Percentiles rank a stretch among this genome's conserved stretches.
These are phyloP conservation scores for Cephalotrichum gorgonifer DNA, from an alignment of 2,329 filamentous ascomycete genomes.

Conservation along the genomic window DNA sequence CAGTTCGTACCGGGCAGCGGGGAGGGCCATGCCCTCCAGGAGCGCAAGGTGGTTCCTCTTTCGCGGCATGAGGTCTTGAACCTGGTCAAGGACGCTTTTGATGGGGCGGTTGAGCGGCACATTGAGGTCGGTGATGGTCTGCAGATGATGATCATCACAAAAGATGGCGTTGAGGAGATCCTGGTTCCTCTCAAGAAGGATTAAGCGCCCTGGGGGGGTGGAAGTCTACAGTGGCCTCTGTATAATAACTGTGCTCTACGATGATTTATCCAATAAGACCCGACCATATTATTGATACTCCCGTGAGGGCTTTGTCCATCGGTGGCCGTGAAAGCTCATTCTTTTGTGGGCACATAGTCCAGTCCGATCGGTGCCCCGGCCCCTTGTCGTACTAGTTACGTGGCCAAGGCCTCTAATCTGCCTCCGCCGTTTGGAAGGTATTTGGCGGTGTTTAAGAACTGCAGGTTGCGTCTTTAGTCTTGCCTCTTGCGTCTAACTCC, in stretches of 20 bases:
- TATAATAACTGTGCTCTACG: neutral
- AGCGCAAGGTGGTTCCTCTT: slow-evolving; percentile 61
- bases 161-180: slow-evolving; percentile 78
- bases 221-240: neutral
- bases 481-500: too few relatives aligned
- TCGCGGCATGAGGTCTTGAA: slow-evolving; percentile 66
- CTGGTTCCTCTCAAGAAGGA: slow-evolving; percentile 83
- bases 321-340: neutral
- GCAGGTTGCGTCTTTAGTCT: too few relatives aligned
- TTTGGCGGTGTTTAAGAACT: too few relatives aligned
- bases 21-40: slow-evolving; percentile 67
- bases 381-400: too few relatives aligned
- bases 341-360: neutral
- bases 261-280: neutral
- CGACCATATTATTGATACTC: neutral
- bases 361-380: too few relatives aligned
- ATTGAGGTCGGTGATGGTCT: slow-evolving; percentile 96
- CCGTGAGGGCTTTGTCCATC: neutral
- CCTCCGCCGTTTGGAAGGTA: too few relatives aligned
- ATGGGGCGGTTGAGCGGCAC: slow-evolving; percentile 94
- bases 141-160: slow-evolving; percentile 90
- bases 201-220: slow-evolving; percentile 32
- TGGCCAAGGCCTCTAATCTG: too few relatives aligned
- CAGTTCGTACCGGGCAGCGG: slow-evolving; percentile 87
- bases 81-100: slow-evolving; percentile 93